phyloP scores from a whole-genome alignment of 768 basidiomycete species.

The Collybiopsis luxurians region DNA sequence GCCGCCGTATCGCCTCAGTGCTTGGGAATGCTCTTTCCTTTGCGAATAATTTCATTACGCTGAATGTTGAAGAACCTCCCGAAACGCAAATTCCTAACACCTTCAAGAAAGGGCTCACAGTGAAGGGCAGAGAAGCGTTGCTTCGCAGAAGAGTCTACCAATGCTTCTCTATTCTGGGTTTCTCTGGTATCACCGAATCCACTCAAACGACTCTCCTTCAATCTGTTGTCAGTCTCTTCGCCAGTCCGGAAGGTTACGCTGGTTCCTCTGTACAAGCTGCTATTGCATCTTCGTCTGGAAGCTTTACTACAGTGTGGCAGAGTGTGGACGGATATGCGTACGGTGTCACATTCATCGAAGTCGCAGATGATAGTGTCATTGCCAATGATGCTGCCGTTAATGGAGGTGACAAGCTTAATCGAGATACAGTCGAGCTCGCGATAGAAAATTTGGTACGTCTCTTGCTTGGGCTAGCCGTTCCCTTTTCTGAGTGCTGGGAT shows the following conservation, averaged over 20 bases:
- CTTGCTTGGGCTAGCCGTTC: neutral
- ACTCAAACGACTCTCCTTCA: slow-evolving; percentile 82
- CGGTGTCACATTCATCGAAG: slow-evolving; percentile 75
- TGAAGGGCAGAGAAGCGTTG: slow-evolving; percentile 79
- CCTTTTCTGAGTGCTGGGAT: neutral
- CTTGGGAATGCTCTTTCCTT: slow-evolving; percentile 90
- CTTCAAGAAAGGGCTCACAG: slow-evolving; percentile 43
- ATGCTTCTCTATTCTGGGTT: slow-evolving; percentile 83
- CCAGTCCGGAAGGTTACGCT: slow-evolving; percentile 80
- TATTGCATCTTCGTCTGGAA: slow-evolving; percentile 81
- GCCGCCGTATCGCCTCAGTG: slow-evolving; percentile 81
- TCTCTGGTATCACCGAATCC: slow-evolving; percentile 74
- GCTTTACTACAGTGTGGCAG: slow-evolving; percentile 85
- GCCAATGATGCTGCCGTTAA: slow-evolving; percentile 27
- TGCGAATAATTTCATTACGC: slow-evolving; percentile 76
- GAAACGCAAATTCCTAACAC: slow-evolving; percentile 34
- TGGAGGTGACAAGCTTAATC: slow-evolving; percentile 55
- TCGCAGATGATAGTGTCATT: slow-evolving; percentile 41
- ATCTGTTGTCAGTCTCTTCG: slow-evolving; percentile 77
- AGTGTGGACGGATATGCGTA: slow-evolving; percentile 87
- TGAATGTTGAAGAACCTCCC: slow-evolving; percentile 62
- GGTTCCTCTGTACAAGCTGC: slow-evolving; percentile 89
- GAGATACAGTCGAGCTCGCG: slow-evolving; percentile 77
- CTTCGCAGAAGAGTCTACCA: slow-evolving; percentile 85
- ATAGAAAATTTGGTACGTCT: slow-evolving; percentile 68